A percentile compares a stretch with the other conserved stretches of the same genome.
phyloP scores from a whole-genome alignment of 2,329 filamentous ascomycete species.

The Aureobasidium sp. region DNA sequence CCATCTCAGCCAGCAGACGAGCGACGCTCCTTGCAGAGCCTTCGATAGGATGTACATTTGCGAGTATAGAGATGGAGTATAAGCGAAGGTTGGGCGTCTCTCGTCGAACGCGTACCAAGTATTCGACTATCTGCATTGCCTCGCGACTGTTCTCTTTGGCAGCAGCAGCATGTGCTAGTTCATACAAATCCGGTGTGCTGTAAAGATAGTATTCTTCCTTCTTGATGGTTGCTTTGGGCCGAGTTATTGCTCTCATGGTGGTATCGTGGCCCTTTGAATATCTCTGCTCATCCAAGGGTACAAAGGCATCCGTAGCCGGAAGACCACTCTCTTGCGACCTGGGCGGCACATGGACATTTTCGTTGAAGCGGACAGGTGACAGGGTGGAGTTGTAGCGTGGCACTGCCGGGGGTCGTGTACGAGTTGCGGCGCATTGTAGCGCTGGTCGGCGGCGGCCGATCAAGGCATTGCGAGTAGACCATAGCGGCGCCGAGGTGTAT shows the following conservation, averaged over 20 bases:
- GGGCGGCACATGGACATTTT: background rate
- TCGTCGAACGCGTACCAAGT: constrained; percentile 49
- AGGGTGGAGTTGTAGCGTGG: constrained; percentile 18
- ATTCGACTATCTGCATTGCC: constrained; percentile 44
- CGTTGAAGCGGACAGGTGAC: background rate
- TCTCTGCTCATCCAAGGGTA: background rate
- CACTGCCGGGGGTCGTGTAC: background rate
- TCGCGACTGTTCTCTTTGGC: constrained; percentile 32
- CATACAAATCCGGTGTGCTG: constrained; percentile 35
- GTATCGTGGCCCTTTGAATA: constrained; percentile 11
- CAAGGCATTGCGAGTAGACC: constrained; percentile 10
- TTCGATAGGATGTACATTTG: constrained; percentile 53
- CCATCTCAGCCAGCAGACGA: constrained; percentile 66
- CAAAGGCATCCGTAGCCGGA: background rate
- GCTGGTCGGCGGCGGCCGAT: constrained; percentile 11
- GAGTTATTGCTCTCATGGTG: background rate
- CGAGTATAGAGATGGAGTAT: constrained; percentile 68
- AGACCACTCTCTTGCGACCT: background rate
- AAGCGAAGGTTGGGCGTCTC: constrained; percentile 50
- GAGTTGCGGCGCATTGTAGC: constrained; percentile 14
- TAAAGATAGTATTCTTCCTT: constrained; percentile 11
- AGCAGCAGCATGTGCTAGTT: constrained; percentile 37
- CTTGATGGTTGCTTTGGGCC: background rate
- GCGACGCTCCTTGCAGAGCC: constrained; percentile 60
- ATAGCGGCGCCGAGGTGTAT: constrained; percentile 22